A percentile compares a stretch with the other conserved stretches of the same genome.
These are phyloP conservation scores for Middelhovenomyces tepae DNA, from an alignment of 805 yeast species.

Conservation along the genomic window DNA sequence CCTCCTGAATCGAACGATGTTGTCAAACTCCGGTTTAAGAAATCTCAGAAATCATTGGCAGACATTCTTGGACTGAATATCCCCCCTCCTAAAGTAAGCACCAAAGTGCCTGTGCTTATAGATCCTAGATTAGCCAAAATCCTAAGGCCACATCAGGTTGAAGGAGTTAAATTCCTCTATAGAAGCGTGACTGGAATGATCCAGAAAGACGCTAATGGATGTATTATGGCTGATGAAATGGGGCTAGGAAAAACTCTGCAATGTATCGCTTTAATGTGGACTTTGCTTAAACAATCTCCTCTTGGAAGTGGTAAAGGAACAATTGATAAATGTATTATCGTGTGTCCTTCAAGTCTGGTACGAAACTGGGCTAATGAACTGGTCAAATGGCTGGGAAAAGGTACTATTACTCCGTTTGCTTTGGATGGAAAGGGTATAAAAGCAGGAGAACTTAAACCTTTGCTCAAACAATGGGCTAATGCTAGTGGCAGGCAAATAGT, in stretches of 20 bases:
- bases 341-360: slow-evolving; percentile 90
- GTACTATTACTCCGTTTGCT: slow-evolving; percentile 79
- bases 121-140: slow-evolving; percentile 82
- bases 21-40: no score
- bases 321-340: slow-evolving; percentile 83
- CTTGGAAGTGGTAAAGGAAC: slow-evolving; percentile 60
- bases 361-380: slow-evolving; percentile 97
- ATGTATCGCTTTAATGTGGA: slow-evolving; percentile 89
- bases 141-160: slow-evolving; percentile 91
- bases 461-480: slow-evolving; percentile 73
- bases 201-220: slow-evolving; percentile 67
- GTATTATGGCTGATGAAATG: slow-evolving; percentile 98
- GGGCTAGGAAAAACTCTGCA: slow-evolving; percentile 88
- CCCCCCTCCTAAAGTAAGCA: slow-evolving; percentile 40
- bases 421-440: slow-evolving; percentile 70
- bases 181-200: slow-evolving; percentile 80
- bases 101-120: slow-evolving; percentile 82
- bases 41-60: slow-evolving; percentile 49
- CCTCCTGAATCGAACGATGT: no score
- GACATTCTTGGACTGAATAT: slow-evolving; percentile 64
- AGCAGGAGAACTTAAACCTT: slow-evolving; percentile 49
- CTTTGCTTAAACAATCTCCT: slow-evolving; percentile 80
- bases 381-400: slow-evolving; percentile 90
- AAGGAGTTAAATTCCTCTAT: slow-evolving; percentile 87
- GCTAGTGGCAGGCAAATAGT: slow-evolving; percentile 85